Percentiles rank a stretch among this genome's conserved stretches.
Conservation (phyloP, 768 basidiomycete genomes). For the Amanita thiersii region DNA sequence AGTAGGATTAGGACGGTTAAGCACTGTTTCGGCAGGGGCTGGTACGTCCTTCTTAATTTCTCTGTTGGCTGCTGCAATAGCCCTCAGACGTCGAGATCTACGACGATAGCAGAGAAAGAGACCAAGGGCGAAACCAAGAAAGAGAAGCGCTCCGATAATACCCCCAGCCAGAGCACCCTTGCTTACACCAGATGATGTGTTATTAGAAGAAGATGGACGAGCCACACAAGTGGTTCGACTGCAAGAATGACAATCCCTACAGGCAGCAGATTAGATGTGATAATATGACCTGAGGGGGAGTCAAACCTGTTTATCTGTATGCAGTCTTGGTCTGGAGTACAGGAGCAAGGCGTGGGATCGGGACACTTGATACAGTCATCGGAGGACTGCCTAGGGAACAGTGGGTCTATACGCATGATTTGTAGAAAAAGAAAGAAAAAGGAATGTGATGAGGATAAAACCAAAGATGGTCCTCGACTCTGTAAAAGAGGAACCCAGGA, state of each 20-base stretch:
- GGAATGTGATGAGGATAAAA: constrained; percentile 13
- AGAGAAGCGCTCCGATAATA: constrained; percentile 54
- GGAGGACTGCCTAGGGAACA: constrained; percentile 27
- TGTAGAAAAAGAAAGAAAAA: constrained; percentile 22
- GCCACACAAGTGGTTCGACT: constrained; percentile 43
- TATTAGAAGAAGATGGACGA: constrained; percentile 14
- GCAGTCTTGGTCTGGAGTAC: constrained; percentile 48
- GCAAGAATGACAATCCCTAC: constrained; percentile 55
- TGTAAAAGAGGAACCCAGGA: neutral
- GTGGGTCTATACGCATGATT: constrained; percentile 27
- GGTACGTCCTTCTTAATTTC: constrained; percentile 54
- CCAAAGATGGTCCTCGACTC: constrained; percentile 3
- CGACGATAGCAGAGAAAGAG: constrained; percentile 63
- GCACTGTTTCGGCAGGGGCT: constrained; percentile 68
- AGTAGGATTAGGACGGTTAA: constrained; percentile 75
- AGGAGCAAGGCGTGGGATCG: constrained; percentile 44
- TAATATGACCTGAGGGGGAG: neutral
- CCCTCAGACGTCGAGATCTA: constrained; percentile 34
- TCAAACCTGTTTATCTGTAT: constrained; percentile 52
- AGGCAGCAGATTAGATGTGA: constrained; percentile 5
- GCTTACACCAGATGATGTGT: constrained; percentile 37
- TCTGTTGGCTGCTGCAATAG: constrained; percentile 16
- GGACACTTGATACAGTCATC: constrained; percentile 42
- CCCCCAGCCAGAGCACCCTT: constrained; percentile 71
- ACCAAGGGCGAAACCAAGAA: constrained; percentile 43